These are phyloP conservation scores for Yarrowia divulgata DNA, from an alignment of 805 yeast species.

Conservation along the genomic window DNA sequence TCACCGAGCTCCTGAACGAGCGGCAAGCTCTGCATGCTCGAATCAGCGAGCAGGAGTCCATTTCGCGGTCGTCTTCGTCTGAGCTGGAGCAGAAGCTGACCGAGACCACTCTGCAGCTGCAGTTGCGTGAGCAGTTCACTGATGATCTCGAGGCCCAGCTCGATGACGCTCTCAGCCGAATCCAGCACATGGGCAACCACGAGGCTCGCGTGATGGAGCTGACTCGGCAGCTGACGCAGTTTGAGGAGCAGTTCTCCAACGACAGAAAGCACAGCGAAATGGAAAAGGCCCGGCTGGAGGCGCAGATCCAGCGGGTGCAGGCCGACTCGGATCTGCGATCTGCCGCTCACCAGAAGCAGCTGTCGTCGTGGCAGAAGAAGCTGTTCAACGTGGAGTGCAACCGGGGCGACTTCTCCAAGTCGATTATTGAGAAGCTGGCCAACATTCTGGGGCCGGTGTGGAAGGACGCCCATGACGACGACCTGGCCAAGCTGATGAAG, in stretches of 20 bases:
- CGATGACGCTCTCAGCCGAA: conserved; percentile 11
- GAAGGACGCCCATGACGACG: conserved; percentile 20
- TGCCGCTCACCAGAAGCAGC: conserved; percentile 29
- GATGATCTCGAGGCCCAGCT: conserved; percentile 21
- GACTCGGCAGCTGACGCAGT: conserved; percentile 21
- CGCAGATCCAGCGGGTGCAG: conserved; percentile 18
- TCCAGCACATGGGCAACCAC: conserved; percentile 34
- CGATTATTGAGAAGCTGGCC: conserved; percentile 34
- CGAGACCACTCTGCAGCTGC: background rate
- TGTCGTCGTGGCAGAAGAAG: conserved; percentile 35
- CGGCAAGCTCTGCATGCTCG: conserved; percentile 1
- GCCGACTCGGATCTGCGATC: conserved; percentile 23
- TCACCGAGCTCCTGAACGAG: background rate
- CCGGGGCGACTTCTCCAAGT: conserved; percentile 30
- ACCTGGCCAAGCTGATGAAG: background rate
- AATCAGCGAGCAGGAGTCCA: conserved; percentile 18
- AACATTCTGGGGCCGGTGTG: conserved; percentile 26
- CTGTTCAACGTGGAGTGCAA: conserved; percentile 37
- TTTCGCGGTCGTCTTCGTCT: conserved; percentile 7
- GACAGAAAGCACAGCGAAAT: conserved; percentile 25
- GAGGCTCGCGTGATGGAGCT: conserved; percentile 33
- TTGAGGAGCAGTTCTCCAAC: conserved; percentile 12
- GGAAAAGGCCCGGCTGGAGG: conserved; percentile 17
- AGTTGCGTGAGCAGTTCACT: conserved; percentile 14
- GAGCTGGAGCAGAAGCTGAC: conserved; percentile 19